Percentiles rank a stretch among this genome's conserved stretches.
Evolutionary conservation across 2,329 filamentous ascomycete genomes (phyloP).

Genomic region (Hypoxylon sp.): DNA sequence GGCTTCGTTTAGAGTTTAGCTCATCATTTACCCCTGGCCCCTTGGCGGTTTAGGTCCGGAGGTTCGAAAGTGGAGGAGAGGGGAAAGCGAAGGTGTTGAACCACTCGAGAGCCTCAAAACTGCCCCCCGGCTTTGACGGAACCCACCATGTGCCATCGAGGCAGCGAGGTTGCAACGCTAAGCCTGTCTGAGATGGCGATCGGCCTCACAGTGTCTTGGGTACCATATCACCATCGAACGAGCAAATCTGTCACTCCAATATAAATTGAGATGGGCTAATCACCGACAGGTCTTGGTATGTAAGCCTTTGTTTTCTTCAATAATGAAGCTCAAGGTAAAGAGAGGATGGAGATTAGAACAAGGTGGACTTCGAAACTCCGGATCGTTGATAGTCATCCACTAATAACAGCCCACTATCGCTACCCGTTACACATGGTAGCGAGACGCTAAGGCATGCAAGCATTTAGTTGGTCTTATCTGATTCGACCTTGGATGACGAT

Average conservation of each 20-base stretch:
- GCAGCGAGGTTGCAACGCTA: conserved; percentile 33
- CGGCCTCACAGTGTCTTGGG: conserved; percentile 22
- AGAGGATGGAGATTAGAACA: not conserved
- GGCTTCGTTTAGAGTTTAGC: conserved; percentile 7
- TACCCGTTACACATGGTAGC: not conserved
- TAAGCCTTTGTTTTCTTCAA: conserved; percentile 22
- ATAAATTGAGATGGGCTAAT: conserved; percentile 19
- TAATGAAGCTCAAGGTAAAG: not conserved
- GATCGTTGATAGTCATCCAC: conserved; percentile 8
- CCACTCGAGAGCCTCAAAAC: conserved; percentile 41
- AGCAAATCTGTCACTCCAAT: conserved; percentile 19
- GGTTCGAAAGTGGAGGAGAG: conserved; percentile 3
- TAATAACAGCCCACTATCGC: not conserved
- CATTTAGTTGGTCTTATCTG: not conserved
- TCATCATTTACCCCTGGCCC: conserved; percentile 18
- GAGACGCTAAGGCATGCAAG: not conserved
- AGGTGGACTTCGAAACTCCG: conserved; percentile 10
- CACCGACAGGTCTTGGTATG: conserved; percentile 11
- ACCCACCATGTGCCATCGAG: conserved; percentile 26
- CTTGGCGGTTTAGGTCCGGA: conserved; percentile 20
- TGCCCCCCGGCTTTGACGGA: conserved; percentile 38
- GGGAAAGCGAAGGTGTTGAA: conserved; percentile 20
- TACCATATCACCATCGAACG: conserved; percentile 39
- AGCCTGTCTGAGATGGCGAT: conserved; percentile 37
- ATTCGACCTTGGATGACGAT: conserved; percentile 6